Conservation (phyloP, 2,329 filamentous ascomycete genomes). For the Penicillium palitans region DNA sequence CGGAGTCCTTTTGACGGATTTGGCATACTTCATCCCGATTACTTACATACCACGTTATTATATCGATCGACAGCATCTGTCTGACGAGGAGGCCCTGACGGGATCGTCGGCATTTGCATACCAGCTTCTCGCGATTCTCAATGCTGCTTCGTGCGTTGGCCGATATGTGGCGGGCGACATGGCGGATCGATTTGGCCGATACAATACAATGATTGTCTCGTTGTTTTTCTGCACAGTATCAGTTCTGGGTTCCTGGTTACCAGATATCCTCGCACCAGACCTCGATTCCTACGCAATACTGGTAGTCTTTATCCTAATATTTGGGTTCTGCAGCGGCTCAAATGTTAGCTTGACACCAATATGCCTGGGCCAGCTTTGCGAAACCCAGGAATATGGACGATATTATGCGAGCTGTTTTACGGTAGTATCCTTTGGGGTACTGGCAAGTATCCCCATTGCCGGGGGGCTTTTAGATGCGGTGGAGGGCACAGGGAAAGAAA, state of each 20-base stretch:
- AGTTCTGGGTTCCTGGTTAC: background rate
- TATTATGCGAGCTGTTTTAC: background rate
- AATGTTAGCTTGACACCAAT: background rate
- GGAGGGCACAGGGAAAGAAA: background rate
- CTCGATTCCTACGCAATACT: background rate
- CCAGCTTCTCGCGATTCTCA: conserved; percentile 2
- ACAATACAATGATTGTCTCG: conserved; percentile 71
- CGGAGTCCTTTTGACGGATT: background rate
- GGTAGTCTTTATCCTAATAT: background rate
- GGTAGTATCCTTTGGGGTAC: background rate
- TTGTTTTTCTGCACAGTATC: conserved; percentile 52
- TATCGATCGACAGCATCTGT: background rate
- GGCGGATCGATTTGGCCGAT: conserved; percentile 71
- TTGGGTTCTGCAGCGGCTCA: background rate
- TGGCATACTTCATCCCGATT: background rate
- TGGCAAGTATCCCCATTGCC: background rate
- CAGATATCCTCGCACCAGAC: background rate
- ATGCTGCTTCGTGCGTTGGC: conserved; percentile 50
- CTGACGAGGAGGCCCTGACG: background rate
- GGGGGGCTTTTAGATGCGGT: background rate
- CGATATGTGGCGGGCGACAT: conserved; percentile 70
- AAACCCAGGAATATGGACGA: background rate
- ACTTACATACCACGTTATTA: background rate
- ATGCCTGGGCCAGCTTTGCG: background rate
- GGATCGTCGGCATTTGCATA: conserved; percentile 22